Conservation (phyloP, 129 eudicot species). For the Solidago caesia region DNA sequence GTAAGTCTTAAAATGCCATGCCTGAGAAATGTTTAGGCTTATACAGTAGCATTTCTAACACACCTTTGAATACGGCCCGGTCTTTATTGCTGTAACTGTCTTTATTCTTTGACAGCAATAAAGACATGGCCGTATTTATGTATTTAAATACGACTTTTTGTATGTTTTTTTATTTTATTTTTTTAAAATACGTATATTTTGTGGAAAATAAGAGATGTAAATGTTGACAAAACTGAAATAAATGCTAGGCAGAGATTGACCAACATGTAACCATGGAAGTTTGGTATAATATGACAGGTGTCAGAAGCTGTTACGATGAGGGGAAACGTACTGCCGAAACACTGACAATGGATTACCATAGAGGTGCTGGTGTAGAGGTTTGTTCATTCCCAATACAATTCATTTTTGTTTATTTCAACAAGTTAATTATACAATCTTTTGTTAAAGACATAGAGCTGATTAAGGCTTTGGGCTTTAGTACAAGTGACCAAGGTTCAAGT, state of each 20-base stretch:
- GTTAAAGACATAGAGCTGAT: no score
- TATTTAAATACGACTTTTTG: no score
- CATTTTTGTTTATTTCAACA: not conserved
- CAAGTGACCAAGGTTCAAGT: no score
- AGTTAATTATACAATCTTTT: no score
- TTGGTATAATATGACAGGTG: constrained; percentile 50
- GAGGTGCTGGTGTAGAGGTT: constrained; percentile 86
- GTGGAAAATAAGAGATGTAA: not conserved
- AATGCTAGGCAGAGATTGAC: not conserved
- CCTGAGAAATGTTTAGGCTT: no score
- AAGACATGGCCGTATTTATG: no score
- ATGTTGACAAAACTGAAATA: not conserved
- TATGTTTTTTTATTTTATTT: no score
- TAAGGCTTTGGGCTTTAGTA: no score
- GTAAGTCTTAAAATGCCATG: not conserved
- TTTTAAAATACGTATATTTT: no score
- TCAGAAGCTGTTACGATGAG: constrained; percentile 88
- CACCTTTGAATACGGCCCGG: not conserved
- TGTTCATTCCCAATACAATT: constrained; percentile 1
- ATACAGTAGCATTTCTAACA: not conserved
- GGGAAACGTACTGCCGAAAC: constrained; percentile 90
- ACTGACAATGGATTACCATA: constrained; percentile 79
- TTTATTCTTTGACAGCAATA: no score
- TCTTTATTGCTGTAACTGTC: no score
- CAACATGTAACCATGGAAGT: constrained; percentile 1